These are phyloP conservation scores for Cerrena zonata DNA, from an alignment of 1,284 basidiomycete genomes.

Conservation along the genomic window DNA sequence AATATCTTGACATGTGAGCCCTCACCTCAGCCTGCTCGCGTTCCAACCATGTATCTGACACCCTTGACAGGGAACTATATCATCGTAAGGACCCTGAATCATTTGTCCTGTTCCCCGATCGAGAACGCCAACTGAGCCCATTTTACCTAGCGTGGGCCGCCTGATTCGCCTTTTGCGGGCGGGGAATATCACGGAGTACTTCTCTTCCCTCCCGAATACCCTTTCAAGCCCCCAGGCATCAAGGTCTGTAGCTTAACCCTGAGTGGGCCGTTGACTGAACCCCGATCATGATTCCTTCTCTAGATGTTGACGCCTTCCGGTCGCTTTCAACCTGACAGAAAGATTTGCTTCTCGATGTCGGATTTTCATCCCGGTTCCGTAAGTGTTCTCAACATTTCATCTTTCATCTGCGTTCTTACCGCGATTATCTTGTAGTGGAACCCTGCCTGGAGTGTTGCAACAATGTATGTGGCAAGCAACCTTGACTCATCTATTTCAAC, in stretches of 20 bases:
- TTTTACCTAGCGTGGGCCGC: conserved; percentile 72
- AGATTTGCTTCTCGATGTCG: conserved; percentile 96
- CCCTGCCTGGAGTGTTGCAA: conserved; percentile 88
- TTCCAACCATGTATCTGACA: not conserved
- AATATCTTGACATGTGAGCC: conserved; percentile 82
- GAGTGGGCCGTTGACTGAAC: not conserved
- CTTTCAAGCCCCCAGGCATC: conserved; percentile 93
- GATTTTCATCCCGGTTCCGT: conserved; percentile 89
- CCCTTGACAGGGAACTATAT: conserved; percentile 78
- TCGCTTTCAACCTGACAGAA: conserved; percentile 86
- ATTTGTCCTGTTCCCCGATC: not conserved
- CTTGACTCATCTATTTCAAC: not conserved
- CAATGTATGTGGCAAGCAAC: conserved; percentile 60
- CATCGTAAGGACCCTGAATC: conserved; percentile 51
- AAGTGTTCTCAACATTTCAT: conserved; percentile 29
- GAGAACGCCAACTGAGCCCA: not conserved
- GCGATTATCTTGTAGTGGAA: conserved; percentile 58
- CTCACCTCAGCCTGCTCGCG: conserved; percentile 6
- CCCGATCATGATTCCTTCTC: conserved; percentile 8
- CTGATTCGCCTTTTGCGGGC: conserved; percentile 86
- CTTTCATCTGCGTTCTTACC: not conserved
- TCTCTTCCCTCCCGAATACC: conserved; percentile 87
- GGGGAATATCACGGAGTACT: conserved; percentile 92
- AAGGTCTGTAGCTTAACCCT: conserved; percentile 47
- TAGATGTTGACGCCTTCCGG: conserved; percentile 93